Base-by-base conservation (phyloP, 169 alveolate species). In the Theileria equi region DNA sequence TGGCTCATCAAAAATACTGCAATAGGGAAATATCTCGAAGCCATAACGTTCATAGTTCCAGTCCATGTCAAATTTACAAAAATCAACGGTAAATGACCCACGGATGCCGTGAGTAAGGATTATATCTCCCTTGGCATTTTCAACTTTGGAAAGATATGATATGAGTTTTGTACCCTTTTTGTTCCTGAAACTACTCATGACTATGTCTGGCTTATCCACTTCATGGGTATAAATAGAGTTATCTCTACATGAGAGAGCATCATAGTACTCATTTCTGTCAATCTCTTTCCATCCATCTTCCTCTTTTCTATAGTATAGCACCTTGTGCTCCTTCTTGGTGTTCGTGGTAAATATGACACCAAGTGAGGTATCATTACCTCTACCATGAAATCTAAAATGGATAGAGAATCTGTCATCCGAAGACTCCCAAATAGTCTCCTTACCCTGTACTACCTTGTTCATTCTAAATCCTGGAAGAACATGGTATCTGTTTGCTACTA, bases 31-130 rank as follows among this genome's bases (percentile, higher is more conserved):
- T 0, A 25, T 31, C 16, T 41, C 77, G 32, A 77, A 78, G 16
- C 64, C 69, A 35, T 61, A 31, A 35, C 38, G 55, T 19, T 64
- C 43, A 19, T 41, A 35, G 55, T 60, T 65, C 80, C 85, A 58
- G 28, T 55, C 61, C 19, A 80, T 44, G 65, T 84, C 73, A 60
- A 54, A 77, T 13, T 57, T 69, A 35, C 67, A 17, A 65, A 74
- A 78, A 13, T 65, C 88, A 29, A 72, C 55, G 32, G 81, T 58
- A 36, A 73, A 62, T 52, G 78, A 82, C 11, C 64, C 23, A 38
- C 80, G 53, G 4, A 71, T 23, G 10, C 91, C 91, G 45, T 84
- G 91, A 2, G 62, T 60, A 52, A 80, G 29, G 19, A 84, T 47
- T 32, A 84, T 31, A 26, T 40, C 31, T 5, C 87, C 91, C 45